Evolutionary conservation across 768 basidiomycete species (phyloP).

Genomic region (Boletus bicolor): DNA sequence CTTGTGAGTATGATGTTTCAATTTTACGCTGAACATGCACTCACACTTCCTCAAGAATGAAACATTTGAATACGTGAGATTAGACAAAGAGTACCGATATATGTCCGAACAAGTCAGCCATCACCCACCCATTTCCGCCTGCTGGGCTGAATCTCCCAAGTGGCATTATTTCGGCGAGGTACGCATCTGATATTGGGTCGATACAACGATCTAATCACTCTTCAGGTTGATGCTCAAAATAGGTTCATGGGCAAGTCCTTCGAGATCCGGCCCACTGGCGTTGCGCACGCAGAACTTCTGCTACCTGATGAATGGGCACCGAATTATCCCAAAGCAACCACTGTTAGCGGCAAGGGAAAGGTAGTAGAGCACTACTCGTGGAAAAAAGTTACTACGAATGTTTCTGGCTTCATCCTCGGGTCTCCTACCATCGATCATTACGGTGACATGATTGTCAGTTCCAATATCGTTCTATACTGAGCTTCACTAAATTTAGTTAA

Average conservation of each 20-base stretch:
- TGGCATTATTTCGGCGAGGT: conserved; percentile 94
- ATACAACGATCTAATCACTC: not conserved
- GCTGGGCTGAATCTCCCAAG: conserved; percentile 84
- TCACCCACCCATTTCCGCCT: conserved; percentile 95
- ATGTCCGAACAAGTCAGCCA: conserved; percentile 96
- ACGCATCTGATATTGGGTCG: not conserved
- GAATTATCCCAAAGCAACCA: conserved; percentile 57
- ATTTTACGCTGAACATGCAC: not conserved
- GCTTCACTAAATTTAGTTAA: conserved; percentile 1
- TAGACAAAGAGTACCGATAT: conserved; percentile 89
- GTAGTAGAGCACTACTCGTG: conserved; percentile 90
- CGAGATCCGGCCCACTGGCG: conserved; percentile 93
- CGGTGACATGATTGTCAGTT: conserved; percentile 87
- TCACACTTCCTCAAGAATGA: conserved; percentile 54
- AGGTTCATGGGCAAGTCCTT: conserved; percentile 96
- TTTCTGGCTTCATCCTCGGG: conserved; percentile 93
- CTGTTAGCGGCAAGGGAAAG: conserved; percentile 41
- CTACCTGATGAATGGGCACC: conserved; percentile 66
- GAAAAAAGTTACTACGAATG: conserved; percentile 91
- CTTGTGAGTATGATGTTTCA: conserved; percentile 49
- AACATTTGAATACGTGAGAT: conserved; percentile 89
- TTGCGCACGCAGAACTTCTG: conserved; percentile 83
- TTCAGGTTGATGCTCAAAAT: conserved; percentile 90
- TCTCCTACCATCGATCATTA: conserved; percentile 88
- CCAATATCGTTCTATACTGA: not conserved